phyloP scores from a whole-genome alignment of 1,284 basidiomycete species.

The Exsudoporus floridanus region DNA sequence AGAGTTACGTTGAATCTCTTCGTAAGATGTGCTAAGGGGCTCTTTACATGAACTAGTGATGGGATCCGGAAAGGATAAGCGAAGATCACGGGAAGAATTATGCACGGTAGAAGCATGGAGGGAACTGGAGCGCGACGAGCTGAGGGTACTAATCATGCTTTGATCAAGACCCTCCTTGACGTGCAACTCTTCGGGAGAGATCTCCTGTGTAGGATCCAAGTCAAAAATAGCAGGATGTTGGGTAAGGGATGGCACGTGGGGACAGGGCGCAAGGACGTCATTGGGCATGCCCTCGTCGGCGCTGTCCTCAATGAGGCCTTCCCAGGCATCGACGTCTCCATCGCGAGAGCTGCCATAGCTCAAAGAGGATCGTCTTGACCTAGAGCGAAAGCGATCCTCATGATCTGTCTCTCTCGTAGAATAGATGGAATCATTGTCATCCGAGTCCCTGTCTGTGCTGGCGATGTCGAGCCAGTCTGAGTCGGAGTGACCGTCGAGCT shows the following conservation, averaged over 20 bases:
- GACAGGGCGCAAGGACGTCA: slow-evolving; percentile 31
- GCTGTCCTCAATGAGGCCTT: slow-evolving; percentile 64
- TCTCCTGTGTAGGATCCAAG: slow-evolving; percentile 30
- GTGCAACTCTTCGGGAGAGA: slow-evolving; percentile 54
- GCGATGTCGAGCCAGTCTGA: slow-evolving; percentile 78
- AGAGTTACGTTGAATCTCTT: slow-evolving; percentile 25
- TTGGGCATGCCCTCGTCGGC: slow-evolving; percentile 45
- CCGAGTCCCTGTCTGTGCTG: slow-evolving; percentile 59
- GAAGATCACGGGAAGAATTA: slow-evolving; percentile 62
- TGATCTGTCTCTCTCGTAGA: slow-evolving; percentile 56
- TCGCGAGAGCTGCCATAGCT: slow-evolving; percentile 64
- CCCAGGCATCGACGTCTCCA: slow-evolving; percentile 70
- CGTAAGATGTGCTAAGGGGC: slow-evolving; percentile 27
- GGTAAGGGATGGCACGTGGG: slow-evolving; percentile 31
- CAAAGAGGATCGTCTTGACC: slow-evolving; percentile 64
- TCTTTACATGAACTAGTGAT: slow-evolving; percentile 61
- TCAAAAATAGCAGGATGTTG: slow-evolving; percentile 25
- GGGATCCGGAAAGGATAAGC: slow-evolving; percentile 75
- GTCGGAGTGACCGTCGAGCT: slow-evolving; percentile 66
- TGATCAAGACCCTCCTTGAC: slow-evolving; percentile 73
- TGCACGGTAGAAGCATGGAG: slow-evolving; percentile 54
- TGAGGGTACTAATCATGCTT: slow-evolving; percentile 74
- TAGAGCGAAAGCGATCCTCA: slow-evolving; percentile 50
- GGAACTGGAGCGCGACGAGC: slow-evolving; percentile 63
- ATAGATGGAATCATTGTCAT: slow-evolving; percentile 65